A percentile compares a stretch with the other conserved stretches of the same genome.
Evolutionary conservation across 2,329 filamentous ascomycete species (phyloP).

Genomic region (Aspergillus pseudoglaucus): DNA sequence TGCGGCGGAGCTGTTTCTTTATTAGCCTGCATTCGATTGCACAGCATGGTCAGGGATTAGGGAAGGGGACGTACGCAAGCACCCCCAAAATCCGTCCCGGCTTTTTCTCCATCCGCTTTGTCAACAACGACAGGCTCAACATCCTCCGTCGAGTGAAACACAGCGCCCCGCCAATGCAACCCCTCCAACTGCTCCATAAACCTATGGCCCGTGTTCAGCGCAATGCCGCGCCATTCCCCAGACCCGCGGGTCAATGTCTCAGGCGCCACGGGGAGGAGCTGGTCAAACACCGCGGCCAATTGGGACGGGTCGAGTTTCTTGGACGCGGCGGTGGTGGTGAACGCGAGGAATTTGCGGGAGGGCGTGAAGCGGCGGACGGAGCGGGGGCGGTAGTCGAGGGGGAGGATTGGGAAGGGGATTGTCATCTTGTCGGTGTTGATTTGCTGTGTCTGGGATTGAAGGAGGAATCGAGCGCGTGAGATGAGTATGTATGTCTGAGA

Average conservation of each 20-base stretch:
- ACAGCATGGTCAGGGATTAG: no score
- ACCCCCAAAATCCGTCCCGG: not conserved
- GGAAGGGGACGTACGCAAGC: not conserved
- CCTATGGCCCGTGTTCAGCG: constrained; percentile 21
- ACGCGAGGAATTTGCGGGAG: constrained; percentile 6
- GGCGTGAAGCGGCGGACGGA: constrained; percentile 4
- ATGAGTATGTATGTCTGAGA: not conserved
- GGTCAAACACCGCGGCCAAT: not conserved
- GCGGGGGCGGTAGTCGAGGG: constrained; percentile 3
- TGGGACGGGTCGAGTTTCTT: constrained; percentile 1
- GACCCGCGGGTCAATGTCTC: constrained; percentile 11
- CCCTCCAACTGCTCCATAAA: constrained; percentile 14
- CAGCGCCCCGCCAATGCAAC: constrained; percentile 26
- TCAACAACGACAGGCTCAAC: constrained; percentile 24
- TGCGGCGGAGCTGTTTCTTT: not conserved
- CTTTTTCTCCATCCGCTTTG: not conserved
- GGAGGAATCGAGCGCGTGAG: no score
- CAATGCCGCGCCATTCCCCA: constrained; percentile 24
- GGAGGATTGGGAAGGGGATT: constrained; percentile 10
- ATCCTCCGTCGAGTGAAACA: constrained; percentile 22
- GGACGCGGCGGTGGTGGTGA: constrained; percentile 2
- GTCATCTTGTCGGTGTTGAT: not conserved
- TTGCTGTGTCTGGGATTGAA: not conserved
- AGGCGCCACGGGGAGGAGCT: constrained; percentile 16
- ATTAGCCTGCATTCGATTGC: no score